These are phyloP conservation scores for Dillenia turbinata DNA, from an alignment of 164 flowering plant genomes.

Conservation along the genomic window DNA sequence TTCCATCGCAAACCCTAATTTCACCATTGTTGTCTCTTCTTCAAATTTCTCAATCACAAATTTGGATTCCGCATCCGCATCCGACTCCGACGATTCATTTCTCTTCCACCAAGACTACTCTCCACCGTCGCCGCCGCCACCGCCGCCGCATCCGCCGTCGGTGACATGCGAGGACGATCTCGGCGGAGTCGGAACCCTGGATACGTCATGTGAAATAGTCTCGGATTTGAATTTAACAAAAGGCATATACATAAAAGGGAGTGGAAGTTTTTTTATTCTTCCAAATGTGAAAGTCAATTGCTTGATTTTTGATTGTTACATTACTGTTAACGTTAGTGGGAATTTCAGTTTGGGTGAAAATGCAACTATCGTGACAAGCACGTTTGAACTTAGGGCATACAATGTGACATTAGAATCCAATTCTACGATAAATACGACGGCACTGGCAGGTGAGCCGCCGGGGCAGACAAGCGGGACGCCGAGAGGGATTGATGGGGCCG, in stretches of 20 bases:
- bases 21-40: constrained; percentile 4
- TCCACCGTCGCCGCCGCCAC: constrained; percentile 22
- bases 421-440: constrained; percentile 60
- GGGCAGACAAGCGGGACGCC: constrained; percentile 75
- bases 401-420: constrained; percentile 38
- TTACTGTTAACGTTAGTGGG: constrained; percentile 48
- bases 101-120: constrained; percentile 41
- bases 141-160: constrained; percentile 50
- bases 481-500: constrained; percentile 55
- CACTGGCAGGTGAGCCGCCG: constrained; percentile 63
- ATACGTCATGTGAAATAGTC: constrained; percentile 48
- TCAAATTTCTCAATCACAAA: constrained; percentile 24
- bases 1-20: constrained; percentile 5
- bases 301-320: constrained; percentile 41
- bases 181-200: constrained; percentile 63
- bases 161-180: constrained; percentile 54
- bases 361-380: constrained; percentile 44
- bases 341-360: constrained; percentile 43
- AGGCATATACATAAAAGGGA: constrained; percentile 57
- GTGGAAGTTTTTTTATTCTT: constrained; percentile 50
- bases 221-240: constrained; percentile 30
- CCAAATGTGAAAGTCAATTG: constrained; percentile 55
- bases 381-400: constrained; percentile 32
- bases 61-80: constrained; percentile 14
- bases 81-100: too few relatives aligned